These are phyloP conservation scores for Candida pseudocylindracea DNA, from an alignment of 1,139 yeast genomes.

Conservation along the genomic window DNA sequence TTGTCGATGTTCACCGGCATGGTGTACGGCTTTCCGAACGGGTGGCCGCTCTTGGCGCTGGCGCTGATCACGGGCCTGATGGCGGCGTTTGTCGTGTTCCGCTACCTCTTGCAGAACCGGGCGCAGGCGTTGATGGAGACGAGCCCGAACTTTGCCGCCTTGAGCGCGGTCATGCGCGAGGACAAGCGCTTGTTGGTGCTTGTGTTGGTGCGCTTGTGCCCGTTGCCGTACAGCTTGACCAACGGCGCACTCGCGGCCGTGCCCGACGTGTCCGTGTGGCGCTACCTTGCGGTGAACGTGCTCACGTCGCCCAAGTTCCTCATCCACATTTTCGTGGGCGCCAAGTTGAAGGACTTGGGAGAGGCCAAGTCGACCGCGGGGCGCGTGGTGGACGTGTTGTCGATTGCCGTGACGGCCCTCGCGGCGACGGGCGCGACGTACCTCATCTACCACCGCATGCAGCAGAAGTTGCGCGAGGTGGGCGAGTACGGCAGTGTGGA, in stretches of 20 bases:
- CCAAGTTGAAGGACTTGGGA: conserved; percentile 51
- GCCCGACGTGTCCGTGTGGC: conserved; percentile 40
- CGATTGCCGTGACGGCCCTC: conserved; percentile 33
- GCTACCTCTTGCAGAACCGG: conserved; percentile 30
- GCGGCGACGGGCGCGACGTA: conserved; percentile 47
- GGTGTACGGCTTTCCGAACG: conserved; percentile 61
- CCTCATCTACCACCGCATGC: conserved; percentile 45
- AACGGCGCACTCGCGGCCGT: conserved; percentile 85
- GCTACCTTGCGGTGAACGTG: conserved; percentile 50
- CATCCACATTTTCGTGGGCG: conserved; percentile 63
- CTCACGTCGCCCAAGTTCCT: conserved; percentile 66
- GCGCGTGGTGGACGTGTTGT: conserved; percentile 29
- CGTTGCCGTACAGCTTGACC: conserved; percentile 78
- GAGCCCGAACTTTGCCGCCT: conserved; percentile 51
- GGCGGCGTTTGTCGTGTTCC: conserved; percentile 43
- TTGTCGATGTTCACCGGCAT: conserved; percentile 54
- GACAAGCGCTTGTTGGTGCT: conserved; percentile 43
- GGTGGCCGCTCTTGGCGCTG: conserved; percentile 55
- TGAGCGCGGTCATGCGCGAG: conserved; percentile 47
- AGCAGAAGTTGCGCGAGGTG: conserved; percentile 9
- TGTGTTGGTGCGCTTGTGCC: conserved; percentile 61
- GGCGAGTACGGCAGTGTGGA: too few relatives aligned
- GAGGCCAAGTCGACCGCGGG: conserved; percentile 12
- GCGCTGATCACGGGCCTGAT: conserved; percentile 61
- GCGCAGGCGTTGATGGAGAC: conserved; percentile 25